These are phyloP conservation scores for Microsporum audouinii DNA, from an alignment of 2,329 filamentous ascomycete species.

Conservation along the genomic window DNA sequence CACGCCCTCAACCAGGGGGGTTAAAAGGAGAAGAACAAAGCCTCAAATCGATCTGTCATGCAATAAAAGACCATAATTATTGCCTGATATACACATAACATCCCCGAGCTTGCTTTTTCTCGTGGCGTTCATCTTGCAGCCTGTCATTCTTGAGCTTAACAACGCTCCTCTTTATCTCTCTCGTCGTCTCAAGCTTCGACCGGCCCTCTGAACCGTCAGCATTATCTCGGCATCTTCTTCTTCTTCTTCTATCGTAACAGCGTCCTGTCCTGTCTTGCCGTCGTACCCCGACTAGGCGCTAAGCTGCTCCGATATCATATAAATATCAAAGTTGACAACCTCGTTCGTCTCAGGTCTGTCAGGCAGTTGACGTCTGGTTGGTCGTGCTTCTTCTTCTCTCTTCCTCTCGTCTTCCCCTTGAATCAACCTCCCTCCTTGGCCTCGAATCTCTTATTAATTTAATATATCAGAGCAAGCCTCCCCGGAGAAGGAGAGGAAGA, in stretches of 20 bases:
- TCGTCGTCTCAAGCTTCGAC: neutral
- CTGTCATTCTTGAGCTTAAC: conserved; percentile 2
- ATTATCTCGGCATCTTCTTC: neutral
- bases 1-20: neutral
- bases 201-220: neutral
- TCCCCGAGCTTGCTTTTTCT: neutral
- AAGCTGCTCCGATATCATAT: neutral
- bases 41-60: neutral
- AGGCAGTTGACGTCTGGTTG: neutral
- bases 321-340: neutral
- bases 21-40: neutral
- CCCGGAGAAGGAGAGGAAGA: no score
- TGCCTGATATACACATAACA: neutral
- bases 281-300: neutral
- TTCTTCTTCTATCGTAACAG: neutral
- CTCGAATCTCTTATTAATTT: neutral
- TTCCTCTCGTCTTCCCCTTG: no score
- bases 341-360: neutral
- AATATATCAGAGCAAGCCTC: no score
- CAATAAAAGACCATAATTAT: neutral
- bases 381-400: neutral
- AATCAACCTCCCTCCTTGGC: neutral
- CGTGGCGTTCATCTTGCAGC: neutral
- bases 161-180: neutral
- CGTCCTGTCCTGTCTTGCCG: neutral